Evolutionary conservation across 306 rosid species (phyloP), one percentile per base, ranked within the genome.

Genomic region (Cicer cuneatum): DNA sequence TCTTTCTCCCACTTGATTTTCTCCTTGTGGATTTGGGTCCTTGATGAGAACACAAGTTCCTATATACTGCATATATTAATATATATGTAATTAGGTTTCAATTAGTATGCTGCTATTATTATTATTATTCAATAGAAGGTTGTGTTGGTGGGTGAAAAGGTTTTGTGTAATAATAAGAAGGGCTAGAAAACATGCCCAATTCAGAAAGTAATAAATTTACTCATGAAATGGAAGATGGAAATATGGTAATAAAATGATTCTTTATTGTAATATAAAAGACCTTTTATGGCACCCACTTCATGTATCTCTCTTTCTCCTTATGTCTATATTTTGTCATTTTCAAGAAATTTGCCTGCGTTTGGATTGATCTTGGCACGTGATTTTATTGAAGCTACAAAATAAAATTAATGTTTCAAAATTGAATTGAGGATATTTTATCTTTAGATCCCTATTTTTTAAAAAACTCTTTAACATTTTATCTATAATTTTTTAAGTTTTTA

Each of bases 241-340:
- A 82, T 75, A 65, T 85, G 84, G 63, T 78, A 77, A 81, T 81
- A 86, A 78, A 83, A 64, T 72, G 9, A 87, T 89, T 87, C 86
- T 87, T 89, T 85, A 35, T 73, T 84, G 89, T 85, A 82, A 77
- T 78, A 62, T 29, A 29, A 2, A 24, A 52, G 69, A 52, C 51
- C 37, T 51, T 43, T 59, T 48, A 38, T 46, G 51, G 53, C 61
- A 72, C 13, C 72, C 58, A 73, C 40, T 6, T 69, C n/a, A 10
- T n/a, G 19, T 61, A 5, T 41, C 8, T 24, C 2, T 46, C 63
- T 33, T 15, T 9, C 13, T 13, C 8, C 1, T 14, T 35, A 21
- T 45, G 10, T 19, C 2, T 21, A 2, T 33, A 2, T 16, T 13
- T 13, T 8, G 16, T 16, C 9, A 45, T 19, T 24, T 40, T 7